Base-by-base conservation (phyloP, 305 asterid genomes). In the Fraxinus ornus region DNA sequence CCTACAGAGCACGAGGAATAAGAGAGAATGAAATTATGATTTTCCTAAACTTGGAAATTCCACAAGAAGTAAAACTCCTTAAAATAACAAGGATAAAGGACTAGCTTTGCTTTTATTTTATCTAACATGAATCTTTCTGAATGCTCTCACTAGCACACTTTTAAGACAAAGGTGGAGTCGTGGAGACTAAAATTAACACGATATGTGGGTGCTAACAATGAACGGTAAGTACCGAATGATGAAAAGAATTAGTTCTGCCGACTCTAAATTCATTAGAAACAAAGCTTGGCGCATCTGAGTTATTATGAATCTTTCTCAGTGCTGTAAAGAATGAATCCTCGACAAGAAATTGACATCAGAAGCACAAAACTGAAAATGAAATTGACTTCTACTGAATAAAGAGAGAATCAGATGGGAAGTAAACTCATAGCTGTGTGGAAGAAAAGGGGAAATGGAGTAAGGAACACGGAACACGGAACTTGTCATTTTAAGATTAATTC, bases 401-500 rank as follows among this genome's bases (percentile, higher is more conserved):
- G 76, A 70, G 44, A 32, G 76, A 68, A 70, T 30, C 76, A 30
- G 44, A 70, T 62, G 64, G 12, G 76, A 60, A 66, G 82, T 55
- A 26, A 79, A 83, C 84, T 81, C 82, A 81, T 73, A 75, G 79
- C 26, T 70, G 73, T 79, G 83, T 82, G 82, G 84, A 78, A 84
- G 78, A 83, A 85, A 86, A 80, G 68, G 80, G 85, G 44, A 74
- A 70, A 62, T 76, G 81, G 84, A 79, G 90, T 85, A 82, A 80
- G 81, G 81, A 86, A 88, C 92, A 91, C 92, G 94, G 88, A 87
- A 89, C 87, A 91, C 92, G 93, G 88, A 87, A 89, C 87, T 89
- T 78, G 83, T 89, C 88, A 88, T 86, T 86, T 88, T 86, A 88
- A 87, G 82, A 81, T 84, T 73, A 71, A 76, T 76, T 84, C 62